Percentiles rank a stretch among this genome's conserved stretches.
These are phyloP conservation scores for Penicillium hesseltinei DNA, from an alignment of 2,329 filamentous ascomycete genomes.

Conservation along the genomic window DNA sequence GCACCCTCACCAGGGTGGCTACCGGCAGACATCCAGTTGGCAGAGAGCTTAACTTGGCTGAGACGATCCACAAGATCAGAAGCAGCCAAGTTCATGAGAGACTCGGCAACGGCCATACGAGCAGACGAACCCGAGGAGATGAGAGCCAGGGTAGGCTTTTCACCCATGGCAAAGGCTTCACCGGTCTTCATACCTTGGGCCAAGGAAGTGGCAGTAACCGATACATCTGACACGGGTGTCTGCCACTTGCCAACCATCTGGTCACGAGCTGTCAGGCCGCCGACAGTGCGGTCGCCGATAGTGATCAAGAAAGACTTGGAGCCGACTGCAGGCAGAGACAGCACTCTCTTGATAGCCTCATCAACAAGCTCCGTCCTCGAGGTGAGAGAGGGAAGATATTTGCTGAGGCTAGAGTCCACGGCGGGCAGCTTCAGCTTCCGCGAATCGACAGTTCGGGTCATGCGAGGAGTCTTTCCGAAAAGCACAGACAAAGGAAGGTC, in stretches of 20 bases:
- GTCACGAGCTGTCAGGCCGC: constrained; percentile 82
- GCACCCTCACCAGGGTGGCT: constrained; percentile 90
- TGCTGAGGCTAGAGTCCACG: constrained; percentile 73
- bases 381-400: constrained; percentile 60
- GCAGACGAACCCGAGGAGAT: constrained; percentile 89
- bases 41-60: constrained; percentile 79
- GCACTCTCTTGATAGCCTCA: constrained; percentile 76
- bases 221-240: constrained; percentile 87
- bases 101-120: constrained; percentile 93
- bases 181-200: constrained; percentile 70
- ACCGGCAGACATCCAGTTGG: constrained; percentile 99
- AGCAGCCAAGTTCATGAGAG: constrained; percentile 87
- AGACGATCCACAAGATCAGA: constrained; percentile 71
- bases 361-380: constrained; percentile 50
- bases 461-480: constrained; percentile 83
- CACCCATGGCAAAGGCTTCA: constrained; percentile 97
- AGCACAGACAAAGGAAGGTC: constrained; percentile 85
- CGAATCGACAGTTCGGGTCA: constrained; percentile 71
- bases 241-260: constrained; percentile 98
- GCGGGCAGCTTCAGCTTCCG: constrained; percentile 64
- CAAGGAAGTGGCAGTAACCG: constrained; percentile 83
- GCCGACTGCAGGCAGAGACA: constrained; percentile 84
- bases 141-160: constrained; percentile 82
- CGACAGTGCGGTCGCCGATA: constrained; percentile 88
- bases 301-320: constrained; percentile 97